Conservation (phyloP, 1,139 yeast genomes). For the Magnusiomyces suaveolens region DNA sequence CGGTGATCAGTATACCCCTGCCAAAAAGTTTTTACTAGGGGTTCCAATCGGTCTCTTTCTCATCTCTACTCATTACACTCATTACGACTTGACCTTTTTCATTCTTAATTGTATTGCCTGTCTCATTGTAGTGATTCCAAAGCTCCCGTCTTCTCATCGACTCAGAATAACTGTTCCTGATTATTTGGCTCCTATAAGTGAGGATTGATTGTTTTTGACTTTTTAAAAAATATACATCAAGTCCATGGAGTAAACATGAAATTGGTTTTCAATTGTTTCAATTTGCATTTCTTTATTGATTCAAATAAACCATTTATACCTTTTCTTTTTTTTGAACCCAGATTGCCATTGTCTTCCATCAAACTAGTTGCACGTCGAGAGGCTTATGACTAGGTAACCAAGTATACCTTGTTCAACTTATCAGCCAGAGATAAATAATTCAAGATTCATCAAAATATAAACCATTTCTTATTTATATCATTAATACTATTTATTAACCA, state of each 20-base stretch:
- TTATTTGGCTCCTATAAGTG: not conserved
- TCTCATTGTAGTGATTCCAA: constrained; percentile 75
- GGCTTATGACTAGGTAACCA: too few relatives aligned
- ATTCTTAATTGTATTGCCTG: constrained; percentile 73
- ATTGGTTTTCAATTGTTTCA: too few relatives aligned
- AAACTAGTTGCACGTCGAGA: too few relatives aligned
- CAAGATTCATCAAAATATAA: too few relatives aligned
- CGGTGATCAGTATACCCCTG: constrained; percentile 95
- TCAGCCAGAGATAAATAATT: too few relatives aligned
- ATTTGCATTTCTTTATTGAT: too few relatives aligned
- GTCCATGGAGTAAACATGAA: too few relatives aligned
- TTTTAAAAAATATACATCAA: too few relatives aligned
- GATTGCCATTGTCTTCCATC: not conserved
- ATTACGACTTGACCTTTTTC: constrained; percentile 71
- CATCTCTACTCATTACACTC: constrained; percentile 82
- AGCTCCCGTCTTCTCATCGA: constrained; percentile 51
- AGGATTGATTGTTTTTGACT: not conserved
- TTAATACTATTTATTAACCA: too few relatives aligned
- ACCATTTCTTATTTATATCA: too few relatives aligned
- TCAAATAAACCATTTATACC: too few relatives aligned
- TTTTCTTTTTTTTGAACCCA: not conserved
- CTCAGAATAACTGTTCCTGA: constrained; percentile 32
- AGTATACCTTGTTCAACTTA: too few relatives aligned
- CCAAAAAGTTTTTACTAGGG: constrained; percentile 81
- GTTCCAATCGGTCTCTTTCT: constrained; percentile 85